Percentiles rank a stretch among this genome's conserved stretches.
Evolutionary conservation across 1,284 basidiomycete species (phyloP).

Genomic region (Bjerkandera adusta): DNA sequence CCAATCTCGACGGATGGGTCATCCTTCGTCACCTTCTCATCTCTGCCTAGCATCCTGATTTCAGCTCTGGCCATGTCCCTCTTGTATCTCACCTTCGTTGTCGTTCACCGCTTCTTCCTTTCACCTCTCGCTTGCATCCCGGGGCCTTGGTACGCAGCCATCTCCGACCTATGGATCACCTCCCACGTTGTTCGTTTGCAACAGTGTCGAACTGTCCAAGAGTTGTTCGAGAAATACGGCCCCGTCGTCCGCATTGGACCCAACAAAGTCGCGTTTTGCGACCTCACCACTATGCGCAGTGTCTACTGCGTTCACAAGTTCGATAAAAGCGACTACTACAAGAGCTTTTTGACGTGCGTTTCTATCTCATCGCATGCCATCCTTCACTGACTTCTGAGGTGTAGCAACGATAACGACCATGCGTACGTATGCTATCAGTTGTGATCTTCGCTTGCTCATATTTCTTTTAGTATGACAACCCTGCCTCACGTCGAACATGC

Average conservation of each 20-base stretch:
- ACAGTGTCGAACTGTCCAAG: slow-evolving; percentile 67
- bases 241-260: slow-evolving; percentile 76
- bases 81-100: slow-evolving; percentile 33
- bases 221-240: slow-evolving; percentile 66
- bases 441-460: slow-evolving; percentile 3
- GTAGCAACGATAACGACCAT: slow-evolving; percentile 75
- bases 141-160: slow-evolving; percentile 74
- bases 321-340: slow-evolving; percentile 72
- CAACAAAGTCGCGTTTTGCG: slow-evolving; percentile 74
- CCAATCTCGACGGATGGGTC: no score
- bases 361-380: slow-evolving; percentile 7
- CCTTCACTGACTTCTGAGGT: slow-evolving; percentile 15
- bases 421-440: slow-evolving; percentile 45
- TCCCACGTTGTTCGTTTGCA: slow-evolving; percentile 68
- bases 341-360: slow-evolving; percentile 70
- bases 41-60: no score
- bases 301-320: slow-evolving; percentile 74
- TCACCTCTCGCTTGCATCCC: slow-evolving; percentile 71
- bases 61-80: no score
- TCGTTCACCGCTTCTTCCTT: slow-evolving; percentile 51
- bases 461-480: slow-evolving; percentile 65
- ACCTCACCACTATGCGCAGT: slow-evolving; percentile 59
- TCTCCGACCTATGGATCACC: slow-evolving; percentile 70
- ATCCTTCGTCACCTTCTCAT: no score
- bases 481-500: slow-evolving; percentile 65